Evolutionary conservation across 148 eudicot genomes (phyloP), one percentile per base, ranked within the genome.

Genomic region (Silene uniflora): DNA sequence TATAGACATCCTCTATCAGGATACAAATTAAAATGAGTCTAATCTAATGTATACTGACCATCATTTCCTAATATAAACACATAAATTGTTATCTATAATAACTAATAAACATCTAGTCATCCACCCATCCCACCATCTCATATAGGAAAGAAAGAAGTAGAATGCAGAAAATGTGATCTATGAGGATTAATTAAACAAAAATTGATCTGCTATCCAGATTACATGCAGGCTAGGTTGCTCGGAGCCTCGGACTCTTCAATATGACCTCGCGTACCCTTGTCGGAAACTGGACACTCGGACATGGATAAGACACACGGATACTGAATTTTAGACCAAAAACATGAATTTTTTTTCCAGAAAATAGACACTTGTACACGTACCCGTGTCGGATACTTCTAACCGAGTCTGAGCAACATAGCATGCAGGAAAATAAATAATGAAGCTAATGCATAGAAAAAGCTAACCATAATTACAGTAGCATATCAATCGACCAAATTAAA

Each of bases 391-490:
- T n/a, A n/a, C n/a, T n/a, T n/a, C n/a, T n/a, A n/a, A n/a, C n/a
- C n/a, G n/a, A n/a, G n/a, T n/a, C n/a, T n/a, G n/a, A n/a, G n/a
- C n/a, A n/a, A n/a, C n/a, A n/a, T n/a, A n/a, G n/a, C n/a, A n/a
- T n/a, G 66, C 74, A 77, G 52, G 65, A 59, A 69, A 62, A 52
- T 68, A 74, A 66, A 68, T 63, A 72, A 58, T 77, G 54, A 19
- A 54, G 59, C 67, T 75, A 29, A 68, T 62, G 25, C 66, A 54
- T 27, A 56, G 67, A 66, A 76, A 78, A 42, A 49, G 74, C 62
- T 63, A 63, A 63, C 79, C 81, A 86, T 73, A 81, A 78, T 76
- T 71, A 76, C 79, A 75, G 83, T 72, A 66, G 83, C 89, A 85
- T 84, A 89, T 89, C 85, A 84, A 76, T 72, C 69, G 72, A 63